Evolutionary conservation across 116 monocot genomes (phyloP), one percentile per base, ranked within the genome.

Genomic region (Phalaenopsis hybrid): DNA sequence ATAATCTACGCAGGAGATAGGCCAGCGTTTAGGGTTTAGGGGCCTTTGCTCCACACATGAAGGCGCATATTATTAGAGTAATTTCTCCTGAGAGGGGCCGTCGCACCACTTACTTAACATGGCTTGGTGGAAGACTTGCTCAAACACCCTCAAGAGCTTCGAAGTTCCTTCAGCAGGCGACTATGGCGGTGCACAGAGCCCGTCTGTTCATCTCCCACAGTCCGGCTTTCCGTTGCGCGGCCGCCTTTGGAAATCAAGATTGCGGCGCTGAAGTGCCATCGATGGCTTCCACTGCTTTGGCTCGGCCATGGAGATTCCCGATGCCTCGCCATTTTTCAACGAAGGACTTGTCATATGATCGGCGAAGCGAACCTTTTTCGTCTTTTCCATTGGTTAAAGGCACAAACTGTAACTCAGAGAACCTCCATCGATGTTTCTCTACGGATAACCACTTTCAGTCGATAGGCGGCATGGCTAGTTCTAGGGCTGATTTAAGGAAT

Each of bases 371-470:
- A 43, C 25, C 9, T 48, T 77, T 28, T 49, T 77, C 28, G 25
- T 77, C 9, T 20, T 75, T 45, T 44, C 44, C 2, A 21, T 45
- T n/a, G 43, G 12, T 2, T 18, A 75, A 45, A 44, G 43, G 3
- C 11, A 0, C n/a, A 44, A 75, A 45, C 20, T 75, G 44, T 20
- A 1, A 20, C 20, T 13, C 45, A 9, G 75, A 44, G 4, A 75
- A 45, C n/a, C 45, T 45, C 20, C 0, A 13, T 2, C 51, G 77
- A 77, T 25, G 50, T 51, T 78, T 87, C 41, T 79, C 87, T 59
- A 81, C 79, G 4, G 81, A 84, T 57, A 78, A 34, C 12, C 49
- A 70, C 37, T 46, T 51, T 23, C 63, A 50, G 15, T n/a, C 70
- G 33, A 20, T 21, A 2, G 52, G 3, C 41, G 83, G 52, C 20